phyloP scores from a whole-genome alignment of 352 stramenopile genomes.

The Globisporangium okanoganense region DNA sequence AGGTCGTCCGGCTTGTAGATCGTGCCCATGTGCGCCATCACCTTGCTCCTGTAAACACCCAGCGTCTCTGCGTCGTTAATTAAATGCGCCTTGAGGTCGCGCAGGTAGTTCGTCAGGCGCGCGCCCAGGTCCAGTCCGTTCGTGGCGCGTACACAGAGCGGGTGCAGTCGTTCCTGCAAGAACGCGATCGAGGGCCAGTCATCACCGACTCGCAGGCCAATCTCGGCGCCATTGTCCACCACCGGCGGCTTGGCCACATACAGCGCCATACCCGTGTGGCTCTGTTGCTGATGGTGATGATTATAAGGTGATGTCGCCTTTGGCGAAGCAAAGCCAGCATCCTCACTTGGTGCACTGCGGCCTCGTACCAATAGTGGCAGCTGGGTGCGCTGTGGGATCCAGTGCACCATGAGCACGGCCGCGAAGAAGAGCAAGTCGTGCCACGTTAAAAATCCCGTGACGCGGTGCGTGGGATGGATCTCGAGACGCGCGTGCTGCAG shows the following conservation, averaged over 20 bases:
- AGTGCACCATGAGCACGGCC: conserved; percentile 71
- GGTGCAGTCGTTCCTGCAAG: conserved; percentile 49
- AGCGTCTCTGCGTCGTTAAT: conserved; percentile 74
- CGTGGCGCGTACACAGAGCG: conserved; percentile 49
- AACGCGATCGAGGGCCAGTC: conserved; percentile 52
- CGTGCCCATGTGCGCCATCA: conserved; percentile 33
- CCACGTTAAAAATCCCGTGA: conserved; percentile 59
- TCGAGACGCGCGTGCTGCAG: conserved; percentile 74
- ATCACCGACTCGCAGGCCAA: conserved; percentile 25
- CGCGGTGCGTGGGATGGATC: conserved; percentile 55
- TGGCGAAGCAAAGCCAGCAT: not conserved
- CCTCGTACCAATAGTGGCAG: conserved; percentile 28
- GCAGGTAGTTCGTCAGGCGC: conserved; percentile 57
- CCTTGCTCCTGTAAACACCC: conserved; percentile 32
- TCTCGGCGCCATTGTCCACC: conserved; percentile 50
- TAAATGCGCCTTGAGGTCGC: conserved; percentile 71
- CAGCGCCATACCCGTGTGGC: not conserved
- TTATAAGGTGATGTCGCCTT: not conserved
- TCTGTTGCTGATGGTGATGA: not conserved
- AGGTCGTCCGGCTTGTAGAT: conserved; percentile 19
- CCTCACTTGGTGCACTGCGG: conserved; percentile 1
- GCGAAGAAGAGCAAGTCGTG: conserved; percentile 69
- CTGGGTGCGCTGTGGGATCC: conserved; percentile 54
- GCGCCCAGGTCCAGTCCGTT: conserved; percentile 62
- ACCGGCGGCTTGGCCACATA: conserved; percentile 9